Conservation (phyloP, 2,329 filamentous ascomycete genomes). For the Alternaria dauci region DNA sequence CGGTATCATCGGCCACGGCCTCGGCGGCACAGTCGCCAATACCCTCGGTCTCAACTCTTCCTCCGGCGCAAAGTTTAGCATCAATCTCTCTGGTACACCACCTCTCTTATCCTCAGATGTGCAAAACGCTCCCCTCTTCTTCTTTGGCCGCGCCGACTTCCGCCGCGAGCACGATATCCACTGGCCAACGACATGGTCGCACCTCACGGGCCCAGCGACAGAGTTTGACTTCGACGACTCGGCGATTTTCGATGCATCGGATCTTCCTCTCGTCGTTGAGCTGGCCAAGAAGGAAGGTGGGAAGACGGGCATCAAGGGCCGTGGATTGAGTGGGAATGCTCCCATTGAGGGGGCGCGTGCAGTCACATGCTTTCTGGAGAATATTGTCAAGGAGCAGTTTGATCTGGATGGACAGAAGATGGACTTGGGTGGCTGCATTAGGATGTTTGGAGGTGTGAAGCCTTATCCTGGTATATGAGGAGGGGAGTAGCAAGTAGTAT, state of each 20-base stretch:
- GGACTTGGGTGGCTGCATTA: slow-evolving; percentile 19
- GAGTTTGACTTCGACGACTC: slow-evolving; percentile 36
- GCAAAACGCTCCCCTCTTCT: slow-evolving; percentile 23
- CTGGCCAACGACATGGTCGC: slow-evolving; percentile 69
- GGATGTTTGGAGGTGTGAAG: slow-evolving; percentile 7
- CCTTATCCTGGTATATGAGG: slow-evolving; percentile 8
- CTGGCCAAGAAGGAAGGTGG: slow-evolving; percentile 19
- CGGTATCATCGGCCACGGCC: slow-evolving; percentile 37
- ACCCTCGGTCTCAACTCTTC: slow-evolving; percentile 16
- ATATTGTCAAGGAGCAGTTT: slow-evolving; percentile 19
- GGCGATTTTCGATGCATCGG: slow-evolving; percentile 34
- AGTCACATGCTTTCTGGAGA: slow-evolving; percentile 29
- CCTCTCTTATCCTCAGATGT: slow-evolving; percentile 19
- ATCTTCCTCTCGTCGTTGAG: slow-evolving; percentile 32
- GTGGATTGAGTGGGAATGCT: slow-evolving; percentile 12
- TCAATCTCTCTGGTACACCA: slow-evolving; percentile 37
- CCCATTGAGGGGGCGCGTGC: slow-evolving; percentile 18
- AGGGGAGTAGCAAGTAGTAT: not conserved
- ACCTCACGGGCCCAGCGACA: slow-evolving; percentile 25
- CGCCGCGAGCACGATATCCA: slow-evolving; percentile 96
- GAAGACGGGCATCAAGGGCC: not conserved
- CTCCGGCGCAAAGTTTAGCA: slow-evolving; percentile 21
- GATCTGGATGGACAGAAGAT: not conserved
- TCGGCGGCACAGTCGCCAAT: slow-evolving; percentile 41
- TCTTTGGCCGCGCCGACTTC: slow-evolving; percentile 71